Evolutionary conservation across 768 basidiomycete genomes (phyloP), one percentile per base, ranked within the genome.

Genomic region (Rhizopogon roseolus): DNA sequence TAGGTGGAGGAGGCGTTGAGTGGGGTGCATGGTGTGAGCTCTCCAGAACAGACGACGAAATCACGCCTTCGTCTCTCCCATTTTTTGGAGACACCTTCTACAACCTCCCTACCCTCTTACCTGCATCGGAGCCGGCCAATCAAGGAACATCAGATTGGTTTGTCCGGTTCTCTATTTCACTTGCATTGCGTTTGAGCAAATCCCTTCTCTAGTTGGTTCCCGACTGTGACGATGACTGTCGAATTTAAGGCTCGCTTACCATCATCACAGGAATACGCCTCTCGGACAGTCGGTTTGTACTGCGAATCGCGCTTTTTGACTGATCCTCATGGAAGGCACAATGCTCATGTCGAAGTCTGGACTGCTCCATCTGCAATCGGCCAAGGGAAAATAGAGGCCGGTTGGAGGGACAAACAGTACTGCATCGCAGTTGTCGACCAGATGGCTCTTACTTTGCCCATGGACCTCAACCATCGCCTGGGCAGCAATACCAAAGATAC

Each of bases 171-270:
- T 19, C 10, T 27, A 45, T 52, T 32, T 5, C 36, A 27, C 11
- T n/a, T 7, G 38, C 8, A 5, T 36, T 5, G 9, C 17, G 22
- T 7, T 7, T 37, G 43, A 54, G 34, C n/a, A 50, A 42, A 42
- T 50, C 3, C 4, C 27, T 38, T 46, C 6, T 28, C 17, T 28
- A 84, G 81, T 38, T 86, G 84, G 86, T 81, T 71, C 60, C 82
- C 84, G 13, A 88, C 86, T 0, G 73, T 88, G 68, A 73, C 76
- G 0, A 70, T 87, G 54, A 70, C 78, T 1, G 57, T 88, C 22
- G 84, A 86, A 57, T 88, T 85, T 73, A 86, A 84, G 60, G 74
- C 75, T 34, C 79, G 79, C 11, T 74, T 87, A 38, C 81, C 84
- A 6, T 69, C 76, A 11, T 74, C 72, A 4, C 56, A 57, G 25